These are phyloP conservation scores for Cercospora zeina DNA, from an alignment of 2,329 filamentous ascomycete species.

Conservation along the genomic window DNA sequence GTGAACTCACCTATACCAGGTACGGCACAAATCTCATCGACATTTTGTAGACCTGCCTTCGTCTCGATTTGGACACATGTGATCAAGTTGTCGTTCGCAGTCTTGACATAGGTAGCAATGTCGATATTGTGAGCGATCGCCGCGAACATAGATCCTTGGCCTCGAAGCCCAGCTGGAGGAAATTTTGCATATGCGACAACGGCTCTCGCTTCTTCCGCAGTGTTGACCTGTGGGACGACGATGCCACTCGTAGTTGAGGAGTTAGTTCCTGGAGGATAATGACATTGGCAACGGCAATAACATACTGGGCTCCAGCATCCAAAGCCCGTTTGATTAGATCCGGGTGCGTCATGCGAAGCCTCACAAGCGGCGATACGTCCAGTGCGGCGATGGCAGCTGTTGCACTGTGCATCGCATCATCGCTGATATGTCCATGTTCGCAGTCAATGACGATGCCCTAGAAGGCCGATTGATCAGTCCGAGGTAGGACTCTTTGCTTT, in stretches of 20 bases:
- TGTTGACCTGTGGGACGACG: conserved; percentile 53
- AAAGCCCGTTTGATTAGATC: conserved; percentile 61
- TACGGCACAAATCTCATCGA: conserved; percentile 53
- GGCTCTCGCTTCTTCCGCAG: conserved; percentile 40
- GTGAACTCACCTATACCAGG: conserved; percentile 49
- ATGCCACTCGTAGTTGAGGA: conserved; percentile 36
- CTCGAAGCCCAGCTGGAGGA: conserved; percentile 53
- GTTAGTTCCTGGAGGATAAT: background rate
- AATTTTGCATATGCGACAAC: conserved; percentile 57
- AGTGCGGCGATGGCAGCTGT: conserved; percentile 49
- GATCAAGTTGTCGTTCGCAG: conserved; percentile 54
- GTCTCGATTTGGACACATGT: conserved; percentile 54
- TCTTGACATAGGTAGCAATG: conserved; percentile 51
- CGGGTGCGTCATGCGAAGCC: conserved; percentile 55
- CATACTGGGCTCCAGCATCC: conserved; percentile 55
- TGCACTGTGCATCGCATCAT: conserved; percentile 56
- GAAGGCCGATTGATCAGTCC: background rate
- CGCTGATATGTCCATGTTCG: conserved; percentile 58
- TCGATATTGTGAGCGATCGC: conserved; percentile 58
- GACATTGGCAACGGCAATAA: background rate
- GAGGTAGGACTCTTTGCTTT: background rate
- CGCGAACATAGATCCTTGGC: conserved; percentile 56
- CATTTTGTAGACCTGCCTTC: conserved; percentile 42
- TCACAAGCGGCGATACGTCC: conserved; percentile 46
- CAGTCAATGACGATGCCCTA: conserved; percentile 59